Evolutionary conservation across 2,329 filamentous ascomycete genomes (phyloP), one percentile per base, ranked within the genome.

Genomic region (Aspergillus eucalypticola): DNA sequence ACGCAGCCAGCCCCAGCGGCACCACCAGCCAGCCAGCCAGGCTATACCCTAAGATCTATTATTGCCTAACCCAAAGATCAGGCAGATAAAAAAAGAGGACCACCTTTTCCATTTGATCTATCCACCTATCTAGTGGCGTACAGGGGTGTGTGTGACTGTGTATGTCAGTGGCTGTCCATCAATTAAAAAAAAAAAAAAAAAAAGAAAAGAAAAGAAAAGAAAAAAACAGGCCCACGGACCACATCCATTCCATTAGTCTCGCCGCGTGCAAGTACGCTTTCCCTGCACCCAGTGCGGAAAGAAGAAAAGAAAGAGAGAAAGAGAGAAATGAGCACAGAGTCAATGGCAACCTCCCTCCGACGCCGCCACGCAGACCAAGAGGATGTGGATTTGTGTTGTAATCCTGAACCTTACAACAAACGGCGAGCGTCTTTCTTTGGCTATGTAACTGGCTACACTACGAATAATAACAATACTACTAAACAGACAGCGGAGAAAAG

Each of bases 1-100:
- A 29, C 46, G 46, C 46, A 50, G 46, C 46, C 46, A 50, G 46
- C 46, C n/a, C 46, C 44, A 49, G 46, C 25, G 25, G n/a, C 25
- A 25, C 46, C n/a, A 32, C 8, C 27, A 29, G 10, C 27, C 27
- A 25, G 23, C 23, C 23, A 32, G 29, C 46, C 15, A 48, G 23
- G 21, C 44, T 48, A 48, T 27, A 23, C 44, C 25, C 15, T 49
- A 49, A 49, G 46, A 49, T 29, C n/a, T 29, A 2, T 50, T 50
- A 32, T 32, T 50, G 46, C 46, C 46, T 3, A 50, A 50, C 19
- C 15, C 23, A 21, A 19, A 17, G 4, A n/a, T 7, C 17, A 23
- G 21, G 10, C 41, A 44, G 10, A 44, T 5, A 10, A 23, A 44
- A 4, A 21, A 32, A 32, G n/a, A n/a, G n/a, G n/a, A n/a, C n/a